Evolutionary conservation across 805 yeast species (phyloP).

Genomic region (Trichomonascus vanleenenianus): DNA sequence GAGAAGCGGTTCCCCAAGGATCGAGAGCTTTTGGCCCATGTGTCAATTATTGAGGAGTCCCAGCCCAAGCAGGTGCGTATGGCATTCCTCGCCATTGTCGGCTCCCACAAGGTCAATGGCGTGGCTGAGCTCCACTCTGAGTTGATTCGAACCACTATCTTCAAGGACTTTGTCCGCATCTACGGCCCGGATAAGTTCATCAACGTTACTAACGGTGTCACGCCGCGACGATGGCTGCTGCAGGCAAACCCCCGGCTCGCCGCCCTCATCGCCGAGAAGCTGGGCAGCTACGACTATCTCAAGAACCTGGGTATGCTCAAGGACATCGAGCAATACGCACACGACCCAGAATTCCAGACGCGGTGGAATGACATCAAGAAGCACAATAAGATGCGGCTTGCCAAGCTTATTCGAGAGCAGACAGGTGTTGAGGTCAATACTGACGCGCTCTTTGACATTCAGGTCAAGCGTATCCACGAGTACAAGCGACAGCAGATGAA

Average conservation of each 20-base stretch:
- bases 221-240: constrained; percentile 93
- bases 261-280: constrained; percentile 59
- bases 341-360: constrained; percentile 59
- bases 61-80: constrained; percentile 77
- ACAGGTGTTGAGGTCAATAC: constrained; percentile 65
- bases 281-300: constrained; percentile 62
- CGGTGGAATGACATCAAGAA: constrained; percentile 67
- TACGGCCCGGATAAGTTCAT: constrained; percentile 80
- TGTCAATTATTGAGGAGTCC: constrained; percentile 80
- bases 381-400: constrained; percentile 59
- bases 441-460: constrained; percentile 75
- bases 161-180: constrained; percentile 78
- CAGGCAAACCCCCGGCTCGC: constrained; percentile 86
- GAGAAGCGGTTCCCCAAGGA: constrained; percentile 73
- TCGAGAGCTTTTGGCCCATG: constrained; percentile 52
- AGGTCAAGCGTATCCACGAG: constrained; percentile 92
- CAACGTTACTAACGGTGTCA: constrained; percentile 90
- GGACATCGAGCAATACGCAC: constrained; percentile 54
- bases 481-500: constrained; percentile 93
- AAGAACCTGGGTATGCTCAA: constrained; percentile 62
- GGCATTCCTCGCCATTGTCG: constrained; percentile 88
- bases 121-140: constrained; percentile 95
- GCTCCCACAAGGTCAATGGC: constrained; percentile 90
- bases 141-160: constrained; percentile 79
- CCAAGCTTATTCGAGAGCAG: constrained; percentile 47